Base-by-base conservation (phyloP, 495 filamentous ascomycete genomes). In the Hypoxylon lenormandii region DNA sequence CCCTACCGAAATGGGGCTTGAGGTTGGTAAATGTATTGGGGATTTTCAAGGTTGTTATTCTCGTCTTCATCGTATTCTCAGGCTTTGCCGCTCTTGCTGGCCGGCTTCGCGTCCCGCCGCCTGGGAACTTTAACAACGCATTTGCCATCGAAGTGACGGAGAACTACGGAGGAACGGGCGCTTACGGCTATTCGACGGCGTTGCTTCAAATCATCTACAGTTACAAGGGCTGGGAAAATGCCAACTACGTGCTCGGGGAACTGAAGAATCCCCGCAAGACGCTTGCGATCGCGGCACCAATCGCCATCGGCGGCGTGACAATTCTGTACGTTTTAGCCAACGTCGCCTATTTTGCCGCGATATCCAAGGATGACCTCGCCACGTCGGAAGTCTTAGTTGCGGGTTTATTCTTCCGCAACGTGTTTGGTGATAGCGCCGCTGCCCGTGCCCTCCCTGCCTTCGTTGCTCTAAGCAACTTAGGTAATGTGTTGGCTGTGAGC, bases 261-360 rank as follows among this genome's bases (percentile, higher is more conserved):
- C 84, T 86, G 12, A 83, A 81, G 56, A 84, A 91, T 66, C 89
- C 89, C 0, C 80, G 82, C 15, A 83, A 84, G 46, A 91, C 88
- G 0, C 81, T 91, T 61, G 81, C 85, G 66, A 84, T 87, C 52
- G 90, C 88, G 1, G 90, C 87, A 0, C 88, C 86, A 0, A 64
- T 88, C 21, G 89, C 88, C 12, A 82, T 91, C 16, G 81, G 77
- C 22, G 80, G 82, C 7, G 88, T 90, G 21, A 84, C 85, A 0
- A 77, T 91, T 23, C 77, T 91, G 0, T 91, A 91, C 77, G 87
- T 91, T 76, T 72, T 91, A 21, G 85, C 84, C 70, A 91, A 92
- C 76, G 85, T 92, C 49, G 89, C 89, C 57, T 92, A 91, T 74
- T 91, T 91, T 63, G 87, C 87, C 4, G 89, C 87, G 0, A 87